Base-by-base conservation (phyloP, 345 rosid species). In the Heritiera fomes region DNA sequence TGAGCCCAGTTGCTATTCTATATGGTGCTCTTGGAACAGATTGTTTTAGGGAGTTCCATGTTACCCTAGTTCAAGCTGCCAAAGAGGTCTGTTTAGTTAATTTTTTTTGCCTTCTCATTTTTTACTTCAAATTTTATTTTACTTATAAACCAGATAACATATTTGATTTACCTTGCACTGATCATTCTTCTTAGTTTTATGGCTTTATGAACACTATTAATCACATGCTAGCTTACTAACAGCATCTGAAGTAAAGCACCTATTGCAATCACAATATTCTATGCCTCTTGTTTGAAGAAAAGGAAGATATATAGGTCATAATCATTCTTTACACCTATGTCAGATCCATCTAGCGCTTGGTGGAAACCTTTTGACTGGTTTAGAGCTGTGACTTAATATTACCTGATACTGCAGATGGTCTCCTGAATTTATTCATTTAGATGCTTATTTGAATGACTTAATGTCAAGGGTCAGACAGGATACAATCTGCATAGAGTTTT, bases 11-110 rank as follows among this genome's bases (percentile, higher is more conserved):
- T 73, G 92, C 91, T 68, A 87, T 96, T 78, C 87, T 94, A 8
- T 96, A 94, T 81, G 98, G 98, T 55, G 98, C 99, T 81, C 92
- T 94, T 83, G 98, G 94, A 79, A 91, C 95, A 73, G 87, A 78
- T 79, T 94, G 99, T 85, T 94, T 96, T 84, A 85, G 84, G 87
- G 87, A 88, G 56, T 89, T 96, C 84, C 99, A 96, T 85, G 79
- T 73, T 53, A 15, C 80, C 78, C 89, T 94, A 70, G 87, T 83
- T 83, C 84, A 86, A 81, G 95, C 97, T 64, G 91, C 97, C 80
- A 89, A 83, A 64, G 90, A 92, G 97, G 99, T 94, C 46, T 14
- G 12, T 67, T 68, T 30, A 60, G 3, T 69, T 71, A 46, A 3
- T 45, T 58, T 15, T 34, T 15, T 34, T 72, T 63, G 23, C 20